Evolutionary conservation across 345 rosid species (phyloP).

Genomic region (Cardamine occulta): DNA sequence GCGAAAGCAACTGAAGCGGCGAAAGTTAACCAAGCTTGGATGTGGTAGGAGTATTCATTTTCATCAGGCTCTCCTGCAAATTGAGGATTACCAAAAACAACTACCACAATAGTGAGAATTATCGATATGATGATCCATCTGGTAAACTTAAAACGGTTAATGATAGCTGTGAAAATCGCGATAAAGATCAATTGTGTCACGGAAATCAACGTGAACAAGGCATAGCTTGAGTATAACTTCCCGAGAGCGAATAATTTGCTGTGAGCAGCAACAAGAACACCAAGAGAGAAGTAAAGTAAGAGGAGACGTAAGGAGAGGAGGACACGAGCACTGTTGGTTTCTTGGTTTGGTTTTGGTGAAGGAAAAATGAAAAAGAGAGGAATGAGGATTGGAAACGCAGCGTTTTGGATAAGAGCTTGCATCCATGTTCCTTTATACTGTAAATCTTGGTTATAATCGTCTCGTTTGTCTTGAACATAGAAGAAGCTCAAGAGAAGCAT

Average conservation of each 20-base stretch:
- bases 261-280: constrained; percentile 44
- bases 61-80: constrained; percentile 28
- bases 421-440: constrained; percentile 41
- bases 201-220: constrained; percentile 30
- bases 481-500: constrained; percentile 34
- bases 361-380: constrained; percentile 34
- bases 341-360: constrained; percentile 28
- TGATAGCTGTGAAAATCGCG: constrained; percentile 43
- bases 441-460: constrained; percentile 22
- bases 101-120: constrained; percentile 21
- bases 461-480: constrained; percentile 20
- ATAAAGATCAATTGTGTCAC: constrained; percentile 52
- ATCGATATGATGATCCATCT: constrained; percentile 48
- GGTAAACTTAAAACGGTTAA: constrained; percentile 51
- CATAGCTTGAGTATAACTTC: constrained; percentile 41
- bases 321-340: background rate
- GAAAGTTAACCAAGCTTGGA: constrained; percentile 36
- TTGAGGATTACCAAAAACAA: constrained; percentile 8
- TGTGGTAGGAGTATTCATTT: constrained; percentile 4
- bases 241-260: constrained; percentile 38
- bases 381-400: constrained; percentile 36
- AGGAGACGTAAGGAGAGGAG: constrained; percentile 22
- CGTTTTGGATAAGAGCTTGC: constrained; percentile 36
- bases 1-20: constrained; percentile 9
- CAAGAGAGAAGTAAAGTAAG: constrained; percentile 41